Evolutionary conservation across 2,329 filamentous ascomycete species (phyloP), one percentile per base, ranked within the genome.

Genomic region (Talaromyces funiculosus): DNA sequence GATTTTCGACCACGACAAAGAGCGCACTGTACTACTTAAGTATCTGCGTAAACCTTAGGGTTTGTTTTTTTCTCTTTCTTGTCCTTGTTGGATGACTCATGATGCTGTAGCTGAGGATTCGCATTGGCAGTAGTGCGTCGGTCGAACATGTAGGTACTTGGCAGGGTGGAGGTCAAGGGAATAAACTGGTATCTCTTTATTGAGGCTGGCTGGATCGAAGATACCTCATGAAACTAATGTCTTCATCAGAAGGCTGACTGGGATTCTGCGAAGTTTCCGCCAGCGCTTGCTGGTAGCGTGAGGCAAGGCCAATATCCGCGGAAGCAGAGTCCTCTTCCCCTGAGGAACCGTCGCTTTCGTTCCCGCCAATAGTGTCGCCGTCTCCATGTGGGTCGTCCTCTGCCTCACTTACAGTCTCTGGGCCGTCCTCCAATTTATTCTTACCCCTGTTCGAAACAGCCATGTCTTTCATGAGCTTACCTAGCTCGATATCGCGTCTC

Each of bases 391-490:
- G 80, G 9, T 81, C 78, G 49, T 82, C 81, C 62, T 82, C 80
- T 5, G 73, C 72, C 43, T 84, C 82, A 49, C 76, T 79, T 49
- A 78, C 71, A 29, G 77, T 78, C 64, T 81, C 79, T 3, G 72
- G 67, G 61, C 73, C 64, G 61, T 64, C 68, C 61, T 63, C 67
- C 66, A 64, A 66, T 59, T 64, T 65, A 53, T 63, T 65, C 63
- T 61, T 64, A 68, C 60, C 64, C 22, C 76, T 75, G 49, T 26
- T 54, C 20, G 79, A 79, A 49, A 90, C 82, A 57, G 82, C 81
- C 90, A 99, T 96, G 67, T 94, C 93, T 72, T 89, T 88, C 92
- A 99, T 96, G 80, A 99, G 86, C 78, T 90, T 92, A 63, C 90
- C 90, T 29, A 99, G 78, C 73, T 99, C 92, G 69, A 88, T 85